A percentile compares a stretch with the other conserved stretches of the same genome.
phyloP scores from a whole-genome alignment of 2,329 filamentous ascomycete genomes.

The Phyllosticta ampelicida region DNA sequence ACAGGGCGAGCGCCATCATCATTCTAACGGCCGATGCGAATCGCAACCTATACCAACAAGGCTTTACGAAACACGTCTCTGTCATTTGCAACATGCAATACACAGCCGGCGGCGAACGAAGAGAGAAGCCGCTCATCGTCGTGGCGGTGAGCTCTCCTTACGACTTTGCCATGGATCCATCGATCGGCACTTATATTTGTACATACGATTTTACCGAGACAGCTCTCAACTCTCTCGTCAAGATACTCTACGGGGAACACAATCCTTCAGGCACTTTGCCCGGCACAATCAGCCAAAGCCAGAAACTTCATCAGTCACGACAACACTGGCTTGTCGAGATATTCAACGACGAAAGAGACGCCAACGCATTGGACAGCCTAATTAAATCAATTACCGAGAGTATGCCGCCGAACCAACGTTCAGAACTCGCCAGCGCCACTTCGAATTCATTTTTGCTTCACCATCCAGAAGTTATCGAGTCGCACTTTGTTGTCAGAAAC shows the following conservation, averaged over 20 bases:
- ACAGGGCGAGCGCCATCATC: constrained; percentile 76
- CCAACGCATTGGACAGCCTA: constrained; percentile 61
- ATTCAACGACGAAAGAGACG: constrained; percentile 72
- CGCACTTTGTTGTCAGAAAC: constrained; percentile 87
- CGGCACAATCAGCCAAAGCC: constrained; percentile 73
- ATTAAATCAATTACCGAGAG: constrained; percentile 58
- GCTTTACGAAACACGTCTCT: constrained; percentile 90
- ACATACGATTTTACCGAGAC: constrained; percentile 96
- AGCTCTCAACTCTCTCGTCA: constrained; percentile 72
- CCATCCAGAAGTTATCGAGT: constrained; percentile 60
- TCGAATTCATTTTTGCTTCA: constrained; percentile 67
- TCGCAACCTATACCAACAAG: constrained; percentile 83
- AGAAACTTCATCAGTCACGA: constrained; percentile 77
- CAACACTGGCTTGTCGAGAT: constrained; percentile 92
- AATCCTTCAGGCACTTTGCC: constrained; percentile 46
- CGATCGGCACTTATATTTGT: constrained; percentile 85
- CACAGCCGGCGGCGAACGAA: constrained; percentile 57
- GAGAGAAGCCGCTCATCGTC: constrained; percentile 76
- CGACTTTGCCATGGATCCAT: constrained; percentile 87
- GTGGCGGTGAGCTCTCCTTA: constrained; percentile 92
- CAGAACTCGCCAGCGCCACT: constrained; percentile 56
- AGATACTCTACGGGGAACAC: constrained; percentile 70
- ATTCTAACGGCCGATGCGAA: constrained; percentile 91
- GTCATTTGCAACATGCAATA: constrained; percentile 84
- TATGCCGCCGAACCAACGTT: constrained; percentile 55